Base-by-base conservation (phyloP, 352 stramenopile genomes). In the Globisporangium abappressorium region DNA sequence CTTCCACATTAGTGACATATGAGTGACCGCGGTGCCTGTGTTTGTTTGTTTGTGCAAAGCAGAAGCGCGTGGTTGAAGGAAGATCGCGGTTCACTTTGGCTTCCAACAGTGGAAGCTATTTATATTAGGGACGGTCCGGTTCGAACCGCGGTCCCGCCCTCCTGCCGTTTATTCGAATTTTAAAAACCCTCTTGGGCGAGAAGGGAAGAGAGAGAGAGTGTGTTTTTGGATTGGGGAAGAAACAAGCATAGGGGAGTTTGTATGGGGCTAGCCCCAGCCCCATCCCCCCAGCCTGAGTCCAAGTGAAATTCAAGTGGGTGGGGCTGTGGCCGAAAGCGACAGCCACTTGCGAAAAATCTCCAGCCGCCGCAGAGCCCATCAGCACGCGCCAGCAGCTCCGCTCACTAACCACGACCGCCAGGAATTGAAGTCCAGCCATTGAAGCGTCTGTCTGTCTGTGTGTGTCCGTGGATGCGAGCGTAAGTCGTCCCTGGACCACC, bases 281-380 rank as follows among this genome's bases (percentile, higher is more conserved):
- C 41, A 49, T 58, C 51, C 33, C 57, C 26, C 36, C 54, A 43
- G 43, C 51, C 55, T 64, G 56, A 64, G 57, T 58, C 64, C 28
- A 54, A 46, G 28, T 43, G 20, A 33, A 24, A 24, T 22, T 24
- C 24, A 60, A 47, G 64, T 64, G 64, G 64, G 56, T 64, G 54
- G 26, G 63, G 34, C 30, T 33, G 30, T 5, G 30, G 30, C 30
- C 30, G 3, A 33, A 33, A 33, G 30, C 64, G 28, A 15, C 33
- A 36, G 33, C 38, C 68, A 72, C 54, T 72, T 69, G 56, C 64
- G 41, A 72, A 70, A 72, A 70, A 64, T 62, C 68, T 28, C 53
- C 57, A 55, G 38, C 43, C 54, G 30, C 61, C 28, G 62, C 62
- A 58, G 47, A 41, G 41, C 54, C 54, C 24, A 60, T 26, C 28